phyloP scores from a whole-genome alignment of 2,329 filamentous ascomycete genomes.

The Sclerotinia spermophila region DNA sequence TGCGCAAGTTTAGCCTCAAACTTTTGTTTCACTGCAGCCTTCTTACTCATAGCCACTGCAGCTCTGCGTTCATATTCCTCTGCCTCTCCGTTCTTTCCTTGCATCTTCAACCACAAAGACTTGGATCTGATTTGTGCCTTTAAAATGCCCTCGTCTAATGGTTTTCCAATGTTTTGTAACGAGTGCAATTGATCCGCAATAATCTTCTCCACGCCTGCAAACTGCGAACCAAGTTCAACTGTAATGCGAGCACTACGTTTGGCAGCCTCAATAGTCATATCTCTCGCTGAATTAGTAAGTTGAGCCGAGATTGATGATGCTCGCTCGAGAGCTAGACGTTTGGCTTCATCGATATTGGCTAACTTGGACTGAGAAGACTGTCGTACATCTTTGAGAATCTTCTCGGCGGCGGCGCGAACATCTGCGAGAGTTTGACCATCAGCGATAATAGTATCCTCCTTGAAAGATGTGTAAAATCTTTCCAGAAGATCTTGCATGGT shows the following conservation, averaged over 20 bases:
- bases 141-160: slow-evolving; percentile 46
- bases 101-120: slow-evolving; percentile 54
- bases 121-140: slow-evolving; percentile 54
- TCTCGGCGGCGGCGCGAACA: slow-evolving; percentile 25
- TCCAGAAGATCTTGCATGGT: slow-evolving; percentile 30
- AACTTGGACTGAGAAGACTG: slow-evolving; percentile 26
- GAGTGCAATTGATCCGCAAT: slow-evolving; percentile 37
- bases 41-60: slow-evolving; percentile 30
- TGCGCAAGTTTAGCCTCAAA: not conserved
- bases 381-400: slow-evolving; percentile 27
- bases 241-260: slow-evolving; percentile 33
- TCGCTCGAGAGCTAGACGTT: slow-evolving; percentile 28
- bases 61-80: slow-evolving; percentile 48
- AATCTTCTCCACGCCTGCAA: slow-evolving; percentile 37
- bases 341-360: slow-evolving; percentile 26
- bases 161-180: slow-evolving; percentile 41
- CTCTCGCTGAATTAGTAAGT: slow-evolving; percentile 29
- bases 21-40: slow-evolving; percentile 7
- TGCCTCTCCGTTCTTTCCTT: slow-evolving; percentile 47
- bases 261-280: slow-evolving; percentile 30
- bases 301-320: slow-evolving; percentile 23
- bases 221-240: slow-evolving; percentile 30
- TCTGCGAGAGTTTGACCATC: slow-evolving; percentile 25
- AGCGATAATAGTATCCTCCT: slow-evolving; percentile 23
- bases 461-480: slow-evolving; percentile 29